These are phyloP conservation scores for Diaporthe citri DNA, from an alignment of 2,329 filamentous ascomycete species.

Conservation along the genomic window DNA sequence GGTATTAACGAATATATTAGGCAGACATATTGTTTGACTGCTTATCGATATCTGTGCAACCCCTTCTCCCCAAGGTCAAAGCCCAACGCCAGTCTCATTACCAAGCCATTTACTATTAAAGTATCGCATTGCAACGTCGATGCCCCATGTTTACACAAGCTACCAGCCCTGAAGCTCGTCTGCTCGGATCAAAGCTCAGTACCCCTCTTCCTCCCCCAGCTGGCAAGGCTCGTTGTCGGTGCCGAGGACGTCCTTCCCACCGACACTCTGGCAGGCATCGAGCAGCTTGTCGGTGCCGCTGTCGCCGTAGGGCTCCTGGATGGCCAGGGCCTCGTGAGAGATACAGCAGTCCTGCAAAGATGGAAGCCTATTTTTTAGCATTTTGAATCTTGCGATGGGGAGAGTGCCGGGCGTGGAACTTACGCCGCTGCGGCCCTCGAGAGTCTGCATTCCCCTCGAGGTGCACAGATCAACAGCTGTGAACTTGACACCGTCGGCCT, in stretches of 20 bases:
- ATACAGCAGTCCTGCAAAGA: not conserved
- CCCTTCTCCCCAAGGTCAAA: not conserved
- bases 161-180: not conserved
- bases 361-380: not conserved
- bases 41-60: not conserved
- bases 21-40: not conserved
- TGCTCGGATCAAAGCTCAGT: not conserved
- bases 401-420: not conserved
- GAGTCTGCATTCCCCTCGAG: constrained; percentile 5
- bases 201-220: not conserved
- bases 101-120: not conserved
- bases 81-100: not conserved
- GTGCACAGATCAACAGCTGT: not conserved
- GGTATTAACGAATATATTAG: not conserved
- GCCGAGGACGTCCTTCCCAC: not conserved
- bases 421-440: constrained; percentile 1
- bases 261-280: not conserved
- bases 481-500: not conserved
- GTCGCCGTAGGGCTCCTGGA: constrained; percentile 6
- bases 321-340: not conserved
- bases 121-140: not conserved
- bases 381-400: not conserved
- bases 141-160: not conserved
- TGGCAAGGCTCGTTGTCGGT: constrained; percentile 1
- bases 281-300: not conserved